A percentile compares a stretch with the other conserved stretches of the same genome.
Evolutionary conservation across 1,139 yeast genomes (phyloP).

Genomic region (Lodderomyces jiufengensis): DNA sequence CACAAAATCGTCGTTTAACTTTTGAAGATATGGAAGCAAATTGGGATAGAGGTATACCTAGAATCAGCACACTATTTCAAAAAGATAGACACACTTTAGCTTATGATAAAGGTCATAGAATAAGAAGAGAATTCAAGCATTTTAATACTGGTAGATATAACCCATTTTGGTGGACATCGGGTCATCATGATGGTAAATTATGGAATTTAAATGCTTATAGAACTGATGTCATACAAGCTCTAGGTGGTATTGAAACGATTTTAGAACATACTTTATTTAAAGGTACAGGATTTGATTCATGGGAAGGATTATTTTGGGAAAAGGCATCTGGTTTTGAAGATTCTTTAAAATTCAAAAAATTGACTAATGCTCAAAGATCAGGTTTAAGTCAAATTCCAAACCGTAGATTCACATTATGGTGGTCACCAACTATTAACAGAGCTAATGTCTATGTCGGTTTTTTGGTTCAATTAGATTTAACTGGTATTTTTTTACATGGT

Average conservation of each 20-base stretch:
- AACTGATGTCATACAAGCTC: conserved; percentile 93
- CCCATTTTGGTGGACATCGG: conserved; percentile 97
- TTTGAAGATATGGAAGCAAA: conserved; percentile 90
- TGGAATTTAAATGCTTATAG: conserved; percentile 94
- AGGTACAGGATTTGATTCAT: conserved; percentile 95
- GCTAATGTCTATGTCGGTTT: conserved; percentile 98
- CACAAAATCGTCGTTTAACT: conserved; percentile 80
- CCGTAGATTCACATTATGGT: conserved; percentile 96
- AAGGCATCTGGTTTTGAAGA: conserved; percentile 96
- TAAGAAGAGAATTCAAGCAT: conserved; percentile 75
- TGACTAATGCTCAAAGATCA: conserved; percentile 96
- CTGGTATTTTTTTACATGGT: conserved; percentile 96
- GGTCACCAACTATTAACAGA: conserved; percentile 98
- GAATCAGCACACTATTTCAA: conserved; percentile 92
- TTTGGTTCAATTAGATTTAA: conserved; percentile 89
- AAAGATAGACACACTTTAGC: conserved; percentile 94
- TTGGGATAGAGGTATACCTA: conserved; percentile 97
- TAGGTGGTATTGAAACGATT: conserved; percentile 97
- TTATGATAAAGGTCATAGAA: conserved; percentile 90
- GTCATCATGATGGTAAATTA: conserved; percentile 90
- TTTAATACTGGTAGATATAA: conserved; percentile 68
- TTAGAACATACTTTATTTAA: conserved; percentile 91
- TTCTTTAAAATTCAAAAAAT: conserved; percentile 86
- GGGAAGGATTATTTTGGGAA: conserved; percentile 99
- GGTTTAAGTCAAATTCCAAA: conserved; percentile 98